A percentile compares a stretch with the other conserved stretches of the same genome.
Conservation (phyloP, 169 alveolate genomes). For the Eimeria praecox region DNA sequence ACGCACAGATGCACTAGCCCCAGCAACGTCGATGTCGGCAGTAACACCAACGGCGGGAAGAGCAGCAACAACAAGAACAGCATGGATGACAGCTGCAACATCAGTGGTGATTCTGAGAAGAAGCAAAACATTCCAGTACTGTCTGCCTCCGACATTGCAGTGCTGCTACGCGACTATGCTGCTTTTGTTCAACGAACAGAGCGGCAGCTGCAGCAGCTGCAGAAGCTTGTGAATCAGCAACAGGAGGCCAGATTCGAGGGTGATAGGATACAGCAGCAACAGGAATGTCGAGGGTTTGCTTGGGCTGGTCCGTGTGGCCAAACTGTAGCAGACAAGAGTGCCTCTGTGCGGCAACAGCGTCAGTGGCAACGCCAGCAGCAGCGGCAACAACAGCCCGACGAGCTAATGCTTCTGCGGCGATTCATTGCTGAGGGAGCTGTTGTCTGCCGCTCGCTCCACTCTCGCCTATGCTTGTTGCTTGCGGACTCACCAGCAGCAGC, state of each 20-base stretch:
- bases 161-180: slow-evolving; percentile 64
- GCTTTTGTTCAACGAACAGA: slow-evolving; percentile 37
- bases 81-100: neutral
- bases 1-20: neutral
- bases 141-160: slow-evolving; percentile 22
- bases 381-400: slow-evolving; percentile 16
- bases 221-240: slow-evolving; percentile 44
- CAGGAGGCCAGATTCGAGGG: neutral
- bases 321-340: neutral
- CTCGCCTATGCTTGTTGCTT: slow-evolving; percentile 28
- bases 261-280: neutral
- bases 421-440: slow-evolving; percentile 34
- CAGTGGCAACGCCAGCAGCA: slow-evolving; percentile 6
- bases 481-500: slow-evolving; percentile 1
- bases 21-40: neutral
- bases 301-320: neutral
- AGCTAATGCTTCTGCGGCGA: neutral
- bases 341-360: slow-evolving; percentile 19
- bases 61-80: neutral
- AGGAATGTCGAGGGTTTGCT: neutral
- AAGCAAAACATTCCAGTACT: neutral
- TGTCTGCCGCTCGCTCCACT: slow-evolving; percentile 43
- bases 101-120: neutral
- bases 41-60: neutral
- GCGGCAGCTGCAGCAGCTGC: slow-evolving; percentile 56